These are phyloP conservation scores for Tinospora cordifolia DNA, from an alignment of 164 flowering plant genomes.

Conservation along the genomic window DNA sequence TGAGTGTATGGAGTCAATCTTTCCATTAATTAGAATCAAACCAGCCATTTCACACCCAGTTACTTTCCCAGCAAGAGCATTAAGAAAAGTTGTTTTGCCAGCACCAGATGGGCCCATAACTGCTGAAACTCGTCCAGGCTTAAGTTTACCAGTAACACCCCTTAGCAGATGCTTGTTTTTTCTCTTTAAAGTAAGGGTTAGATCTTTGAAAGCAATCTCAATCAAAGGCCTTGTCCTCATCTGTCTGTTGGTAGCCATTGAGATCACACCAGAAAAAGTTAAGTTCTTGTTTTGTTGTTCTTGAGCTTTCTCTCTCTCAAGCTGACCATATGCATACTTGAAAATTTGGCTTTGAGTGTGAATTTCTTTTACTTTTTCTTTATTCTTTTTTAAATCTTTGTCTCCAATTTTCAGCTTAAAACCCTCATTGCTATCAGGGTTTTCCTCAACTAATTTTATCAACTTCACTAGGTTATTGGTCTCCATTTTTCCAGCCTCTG, in stretches of 20 bases:
- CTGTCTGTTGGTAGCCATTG: slow-evolving; percentile 79
- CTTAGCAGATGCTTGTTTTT: slow-evolving; percentile 75
- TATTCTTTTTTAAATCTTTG: slow-evolving; percentile 51
- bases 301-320: slow-evolving; percentile 94
- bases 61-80: slow-evolving; percentile 80
- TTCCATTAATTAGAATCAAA: slow-evolving; percentile 73
- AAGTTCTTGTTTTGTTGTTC: slow-evolving; percentile 64
- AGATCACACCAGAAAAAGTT: slow-evolving; percentile 81
- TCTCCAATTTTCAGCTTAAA: slow-evolving; percentile 71
- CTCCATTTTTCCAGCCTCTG: slow-evolving; percentile 54
- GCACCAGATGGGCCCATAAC: slow-evolving; percentile 99
- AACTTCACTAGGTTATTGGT: slow-evolving; percentile 55
- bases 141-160: slow-evolving; percentile 80
- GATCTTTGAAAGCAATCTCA: slow-evolving; percentile 91
- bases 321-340: slow-evolving; percentile 91
- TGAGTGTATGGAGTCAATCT: slow-evolving; percentile 62
- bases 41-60: slow-evolving; percentile 69
- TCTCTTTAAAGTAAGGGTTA: slow-evolving; percentile 76
- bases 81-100: slow-evolving; percentile 98
- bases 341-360: slow-evolving; percentile 89
- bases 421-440: slow-evolving; percentile 61
- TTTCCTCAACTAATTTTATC: slow-evolving; percentile 54
- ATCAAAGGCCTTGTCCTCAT: slow-evolving; percentile 61
- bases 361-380: slow-evolving; percentile 60
- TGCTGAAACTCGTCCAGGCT: slow-evolving; percentile 90